Base-by-base conservation (phyloP, 305 asterid genomes). In the Fraxinus floribunda region DNA sequence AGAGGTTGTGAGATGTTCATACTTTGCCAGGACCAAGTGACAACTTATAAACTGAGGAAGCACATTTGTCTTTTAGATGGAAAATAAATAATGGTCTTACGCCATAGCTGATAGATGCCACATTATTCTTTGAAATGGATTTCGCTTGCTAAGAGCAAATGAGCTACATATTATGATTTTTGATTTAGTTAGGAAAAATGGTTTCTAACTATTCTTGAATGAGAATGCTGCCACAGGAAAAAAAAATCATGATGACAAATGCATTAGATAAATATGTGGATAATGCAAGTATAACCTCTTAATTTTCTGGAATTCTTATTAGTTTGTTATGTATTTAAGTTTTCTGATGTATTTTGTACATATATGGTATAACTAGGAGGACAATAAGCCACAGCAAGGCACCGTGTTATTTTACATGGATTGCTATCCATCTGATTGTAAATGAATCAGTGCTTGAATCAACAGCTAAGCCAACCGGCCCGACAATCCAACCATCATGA, bases 1-100 rank as follows among this genome's bases (percentile, higher is more conserved):
- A 52, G 99, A 95, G 81, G 92, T 94, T 75, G 93, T 94, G 39
- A 90, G 99, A 86, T 95, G 99, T 84, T 74, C 36, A 34, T 34
- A 34, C 36, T 34, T 34, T 34, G 36, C 36, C 36, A 34, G 4
- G 36, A 34, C 36, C 36, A 34, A 34, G 36, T 34, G 36, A 34
- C 36, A 34, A 34, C 36, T 3, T 34, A 34, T 34, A 34, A 34
- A 34, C 36, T 3, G 36, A 34, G 36, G 36, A 34, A 34, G 36
- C 36, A 34, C 36, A 34, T 34, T 34, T 34, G 36, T 34, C 36
- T 34, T 34, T 34, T 34, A 34, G 36, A 34, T 34, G 36, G 36
- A 34, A 34, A 34, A 34, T 34, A 4, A 34, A 34, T 4, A 18
- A n/a, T 55, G 66, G 66, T 20, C 66, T 3, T 55, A 18, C 10